Percentiles rank a stretch among this genome's conserved stretches.
These are phyloP conservation scores for Aspergillus olivimuriae DNA, from an alignment of 495 filamentous ascomycete genomes.

Conservation along the genomic window DNA sequence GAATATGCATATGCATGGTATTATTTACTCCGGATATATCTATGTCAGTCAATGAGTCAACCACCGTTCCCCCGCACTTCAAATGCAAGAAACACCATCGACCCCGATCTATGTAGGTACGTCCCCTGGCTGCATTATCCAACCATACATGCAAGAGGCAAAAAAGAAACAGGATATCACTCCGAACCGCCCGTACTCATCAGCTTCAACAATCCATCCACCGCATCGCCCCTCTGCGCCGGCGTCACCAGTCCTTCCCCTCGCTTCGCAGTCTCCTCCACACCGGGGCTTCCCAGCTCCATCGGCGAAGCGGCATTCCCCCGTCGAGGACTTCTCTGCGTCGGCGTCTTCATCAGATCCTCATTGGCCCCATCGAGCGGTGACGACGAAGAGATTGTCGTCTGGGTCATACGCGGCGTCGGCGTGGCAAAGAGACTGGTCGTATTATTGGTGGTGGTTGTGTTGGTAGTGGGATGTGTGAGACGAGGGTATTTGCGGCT, in stretches of 20 bases:
- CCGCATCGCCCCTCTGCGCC: constrained; percentile 35
- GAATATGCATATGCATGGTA: not conserved
- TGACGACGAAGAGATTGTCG: constrained; percentile 10
- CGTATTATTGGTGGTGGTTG: constrained; percentile 16
- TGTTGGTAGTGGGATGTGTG: constrained; percentile 15
- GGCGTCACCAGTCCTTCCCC: constrained; percentile 11
- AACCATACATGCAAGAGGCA: too few relatives aligned
- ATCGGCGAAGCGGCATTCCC: constrained; percentile 20
- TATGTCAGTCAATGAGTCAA: too few relatives aligned
- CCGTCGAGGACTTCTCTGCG: constrained; percentile 17
- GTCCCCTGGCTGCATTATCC: too few relatives aligned
- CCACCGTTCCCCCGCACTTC: too few relatives aligned
- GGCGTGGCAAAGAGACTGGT: not conserved
- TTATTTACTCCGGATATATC: too few relatives aligned
- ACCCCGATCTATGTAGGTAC: too few relatives aligned
- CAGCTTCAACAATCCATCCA: constrained; percentile 36
- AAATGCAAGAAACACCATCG: too few relatives aligned
- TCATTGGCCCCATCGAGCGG: constrained; percentile 11
- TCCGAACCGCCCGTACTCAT: constrained; percentile 27
- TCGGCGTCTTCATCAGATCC: constrained; percentile 21
- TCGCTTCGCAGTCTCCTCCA: not conserved
- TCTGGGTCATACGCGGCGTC: constrained; percentile 10
- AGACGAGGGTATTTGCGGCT: constrained; percentile 36
- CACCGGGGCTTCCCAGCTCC: constrained; percentile 35
- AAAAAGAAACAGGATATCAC: too few relatives aligned